Evolutionary conservation across 805 yeast species (phyloP).

Genomic region (Monosporozyma unispora): DNA sequence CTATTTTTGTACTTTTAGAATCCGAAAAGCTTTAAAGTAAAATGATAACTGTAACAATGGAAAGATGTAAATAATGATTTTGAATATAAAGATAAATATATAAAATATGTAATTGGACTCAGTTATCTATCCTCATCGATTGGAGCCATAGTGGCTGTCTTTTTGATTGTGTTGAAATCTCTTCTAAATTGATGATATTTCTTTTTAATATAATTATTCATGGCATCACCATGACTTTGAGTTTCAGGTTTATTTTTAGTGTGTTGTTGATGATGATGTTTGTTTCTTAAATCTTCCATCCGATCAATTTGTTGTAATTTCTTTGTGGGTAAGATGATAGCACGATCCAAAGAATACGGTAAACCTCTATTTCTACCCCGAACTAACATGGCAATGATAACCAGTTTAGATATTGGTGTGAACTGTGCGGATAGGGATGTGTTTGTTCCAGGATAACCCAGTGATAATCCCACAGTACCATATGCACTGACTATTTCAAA

Average conservation of each 20-base stretch:
- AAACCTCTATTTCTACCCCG: constrained; percentile 95
- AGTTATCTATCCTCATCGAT: not conserved
- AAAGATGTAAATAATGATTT: not conserved
- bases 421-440: constrained; percentile 74
- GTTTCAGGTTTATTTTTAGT: not conserved
- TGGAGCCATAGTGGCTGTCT: constrained; percentile 1
- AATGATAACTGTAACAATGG: not conserved
- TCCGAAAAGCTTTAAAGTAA: not conserved
- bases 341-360: constrained; percentile 88
- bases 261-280: not conserved
- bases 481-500: constrained; percentile 92
- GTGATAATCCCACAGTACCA: constrained; percentile 88
- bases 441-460: constrained; percentile 63
- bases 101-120: too few species aligned
- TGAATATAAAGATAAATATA: too few species aligned
- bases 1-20: not conserved
- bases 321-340: constrained; percentile 74
- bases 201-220: constrained; percentile 19
- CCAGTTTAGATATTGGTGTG: constrained; percentile 63
- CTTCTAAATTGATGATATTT: not conserved
- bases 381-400: constrained; percentile 79
- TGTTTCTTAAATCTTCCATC: constrained; percentile 35
- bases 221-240: constrained; percentile 14
- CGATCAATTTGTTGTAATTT: constrained; percentile 52
- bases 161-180: not conserved